These are phyloP conservation scores for Phalaenopsis aphrodite DNA, from an alignment of 106 monocot species.

Conservation along the genomic window DNA sequence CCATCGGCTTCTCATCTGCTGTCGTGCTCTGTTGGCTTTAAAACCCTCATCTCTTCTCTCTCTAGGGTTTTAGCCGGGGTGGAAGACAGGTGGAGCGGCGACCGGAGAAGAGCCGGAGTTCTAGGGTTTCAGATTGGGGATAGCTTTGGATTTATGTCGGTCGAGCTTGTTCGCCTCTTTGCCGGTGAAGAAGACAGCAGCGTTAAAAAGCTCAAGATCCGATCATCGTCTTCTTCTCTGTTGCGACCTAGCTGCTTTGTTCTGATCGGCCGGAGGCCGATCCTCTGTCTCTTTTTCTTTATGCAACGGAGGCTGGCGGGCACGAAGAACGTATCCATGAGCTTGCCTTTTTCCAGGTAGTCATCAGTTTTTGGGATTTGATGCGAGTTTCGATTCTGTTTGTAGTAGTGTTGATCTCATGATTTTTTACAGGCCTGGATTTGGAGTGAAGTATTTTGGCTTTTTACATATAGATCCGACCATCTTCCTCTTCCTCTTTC, in stretches of 20 bases:
- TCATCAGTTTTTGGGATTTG: background rate
- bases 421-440: conserved; percentile 25
- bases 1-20: conserved; percentile 4
- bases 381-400: background rate
- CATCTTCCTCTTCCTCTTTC: conserved; percentile 20
- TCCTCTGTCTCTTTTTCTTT: background rate
- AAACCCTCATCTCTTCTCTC: conserved; percentile 6
- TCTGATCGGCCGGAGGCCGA: background rate
- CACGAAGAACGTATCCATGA: conserved; percentile 16
- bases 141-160: conserved; percentile 18
- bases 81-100: background rate
- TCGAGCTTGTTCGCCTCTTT: conserved; percentile 11
- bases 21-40: conserved; percentile 1
- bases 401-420: no score
- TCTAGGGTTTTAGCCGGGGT: conserved; percentile 11
- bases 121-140: background rate
- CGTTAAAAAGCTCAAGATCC: background rate
- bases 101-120: background rate
- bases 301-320: conserved; percentile 10
- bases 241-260: background rate
- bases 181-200: background rate
- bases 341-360: conserved; percentile 13
- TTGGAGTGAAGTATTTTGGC: conserved; percentile 40
- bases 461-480: conserved; percentile 28
- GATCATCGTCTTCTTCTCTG: background rate